Evolutionary conservation across 106 monocot species (phyloP), one percentile per base, ranked within the genome.

Genomic region (Phalaenopsis equestris): DNA sequence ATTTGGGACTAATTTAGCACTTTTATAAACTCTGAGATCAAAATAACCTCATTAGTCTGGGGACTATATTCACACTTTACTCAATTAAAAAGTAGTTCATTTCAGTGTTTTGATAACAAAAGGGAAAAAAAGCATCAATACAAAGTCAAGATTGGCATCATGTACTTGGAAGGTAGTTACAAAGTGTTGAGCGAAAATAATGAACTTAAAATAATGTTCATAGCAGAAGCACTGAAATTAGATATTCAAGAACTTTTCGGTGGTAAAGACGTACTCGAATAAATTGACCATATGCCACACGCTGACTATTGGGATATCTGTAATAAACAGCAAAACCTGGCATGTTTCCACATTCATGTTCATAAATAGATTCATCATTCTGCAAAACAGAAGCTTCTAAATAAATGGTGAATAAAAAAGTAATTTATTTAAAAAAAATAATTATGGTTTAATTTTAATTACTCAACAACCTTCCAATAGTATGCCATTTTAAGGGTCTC

Each of bases 401-500:
- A 67, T 39, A 58, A 48, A 37, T 14, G 42, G n/a, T 38, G 18
- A n/a, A 55, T 21, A 19, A 23, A 70, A 42, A 75, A 42, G 74
- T 42, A 12, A 5, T 18, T 18, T n/a, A 12, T 42, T 4, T 73
- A 38, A 46, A 70, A 43, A 42, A 7, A 75, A 75, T 76, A 80
- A 1, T 11, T 8, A 19, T 19, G 42, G 6, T 72, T 65, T 73
- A 37, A 67, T 45, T 74, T 45, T 19, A 49, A 24, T 49, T 23
- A 11, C 30, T 3, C 76, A 48, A 41, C 38, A 80, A 97, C 97
- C 94, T 99, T 99, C 99, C 99, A 99, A 84, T 91, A 81, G 67
- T 99, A 99, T 57, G 92, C 95, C 92, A 99, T 90, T 86, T 90
- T 99, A 38, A 99, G 58, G 45, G 95, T 99, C 80, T 99, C 99